These are phyloP conservation scores for Rubia occidens DNA, from an alignment of 305 asterid genomes.

Conservation along the genomic window DNA sequence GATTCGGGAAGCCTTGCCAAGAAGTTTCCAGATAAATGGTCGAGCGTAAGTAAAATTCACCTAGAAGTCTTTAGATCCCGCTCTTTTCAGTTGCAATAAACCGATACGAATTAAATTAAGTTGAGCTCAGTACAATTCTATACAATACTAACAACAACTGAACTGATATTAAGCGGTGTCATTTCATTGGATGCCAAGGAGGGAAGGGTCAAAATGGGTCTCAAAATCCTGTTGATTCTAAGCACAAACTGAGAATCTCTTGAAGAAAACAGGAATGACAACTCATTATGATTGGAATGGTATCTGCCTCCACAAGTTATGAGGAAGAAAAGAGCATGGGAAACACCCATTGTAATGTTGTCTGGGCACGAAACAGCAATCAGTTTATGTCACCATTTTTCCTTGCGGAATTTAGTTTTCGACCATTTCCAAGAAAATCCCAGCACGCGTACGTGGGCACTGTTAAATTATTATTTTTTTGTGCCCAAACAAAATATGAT, in stretches of 20 bases:
- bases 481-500: no score
- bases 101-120: no score
- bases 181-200: no score
- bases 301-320: constrained; percentile 9
- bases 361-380: constrained; percentile 16
- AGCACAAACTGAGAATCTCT: constrained; percentile 21
- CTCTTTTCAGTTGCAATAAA: no score
- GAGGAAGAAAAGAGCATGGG: constrained; percentile 7
- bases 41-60: no score
- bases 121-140: neutral
- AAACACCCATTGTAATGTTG: constrained; percentile 14
- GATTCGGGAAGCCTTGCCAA: no score
- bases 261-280: constrained; percentile 27
- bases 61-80: no score
- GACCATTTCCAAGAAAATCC: neutral
- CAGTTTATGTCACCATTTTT: neutral
- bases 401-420: neutral
- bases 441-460: neutral
- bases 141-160: neutral
- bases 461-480: no score
- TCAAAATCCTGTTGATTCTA: neutral
- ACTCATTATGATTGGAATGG: constrained; percentile 21
- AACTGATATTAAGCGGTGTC: neutral
- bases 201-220: neutral
- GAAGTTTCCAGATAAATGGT: no score